Evolutionary conservation across 768 basidiomycete species (phyloP).

Genomic region (Trametes cingulata): DNA sequence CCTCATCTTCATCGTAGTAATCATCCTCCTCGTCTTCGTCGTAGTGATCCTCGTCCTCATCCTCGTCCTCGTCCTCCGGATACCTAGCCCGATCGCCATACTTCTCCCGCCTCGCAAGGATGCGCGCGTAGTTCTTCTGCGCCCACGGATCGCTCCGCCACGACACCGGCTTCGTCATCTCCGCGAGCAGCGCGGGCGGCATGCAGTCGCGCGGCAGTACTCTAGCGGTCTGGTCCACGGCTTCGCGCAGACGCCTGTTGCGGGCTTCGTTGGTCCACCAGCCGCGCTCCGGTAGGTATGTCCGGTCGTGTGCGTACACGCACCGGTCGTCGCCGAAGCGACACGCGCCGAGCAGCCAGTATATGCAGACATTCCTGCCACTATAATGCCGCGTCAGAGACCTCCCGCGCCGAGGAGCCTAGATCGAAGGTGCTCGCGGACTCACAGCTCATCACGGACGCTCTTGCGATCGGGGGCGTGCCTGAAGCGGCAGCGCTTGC

Average conservation of each 20-base stretch:
- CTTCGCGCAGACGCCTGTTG: not conserved
- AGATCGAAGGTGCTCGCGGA: slow-evolving; percentile 9
- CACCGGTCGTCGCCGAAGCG: slow-evolving; percentile 41
- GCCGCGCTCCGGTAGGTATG: slow-evolving; percentile 43
- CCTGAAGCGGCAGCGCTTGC: slow-evolving; percentile 45
- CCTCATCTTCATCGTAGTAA: slow-evolving; percentile 18
- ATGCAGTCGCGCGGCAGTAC: not conserved
- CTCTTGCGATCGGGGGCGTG: slow-evolving; percentile 59
- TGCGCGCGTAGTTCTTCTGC: not conserved
- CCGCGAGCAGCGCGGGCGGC: not conserved
- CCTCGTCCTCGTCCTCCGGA: not conserved
- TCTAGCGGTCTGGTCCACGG: not conserved
- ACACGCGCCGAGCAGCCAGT: slow-evolving; percentile 43
- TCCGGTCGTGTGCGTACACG: slow-evolving; percentile 49
- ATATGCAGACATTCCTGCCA: slow-evolving; percentile 52
- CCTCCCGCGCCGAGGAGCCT: not conserved
- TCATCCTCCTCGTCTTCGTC: not conserved
- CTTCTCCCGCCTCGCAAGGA: not conserved
- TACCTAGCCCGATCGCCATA: not conserved
- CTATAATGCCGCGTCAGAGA: slow-evolving; percentile 30
- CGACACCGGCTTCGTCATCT: not conserved
- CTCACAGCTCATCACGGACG: slow-evolving; percentile 55
- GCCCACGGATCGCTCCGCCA: slow-evolving; percentile 2
- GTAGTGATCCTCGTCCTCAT: not conserved
- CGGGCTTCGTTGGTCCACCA: slow-evolving; percentile 43